These are phyloP conservation scores for Rhodomyrtus psidioides DNA, from an alignment of 441 rosid genomes.

Conservation along the genomic window DNA sequence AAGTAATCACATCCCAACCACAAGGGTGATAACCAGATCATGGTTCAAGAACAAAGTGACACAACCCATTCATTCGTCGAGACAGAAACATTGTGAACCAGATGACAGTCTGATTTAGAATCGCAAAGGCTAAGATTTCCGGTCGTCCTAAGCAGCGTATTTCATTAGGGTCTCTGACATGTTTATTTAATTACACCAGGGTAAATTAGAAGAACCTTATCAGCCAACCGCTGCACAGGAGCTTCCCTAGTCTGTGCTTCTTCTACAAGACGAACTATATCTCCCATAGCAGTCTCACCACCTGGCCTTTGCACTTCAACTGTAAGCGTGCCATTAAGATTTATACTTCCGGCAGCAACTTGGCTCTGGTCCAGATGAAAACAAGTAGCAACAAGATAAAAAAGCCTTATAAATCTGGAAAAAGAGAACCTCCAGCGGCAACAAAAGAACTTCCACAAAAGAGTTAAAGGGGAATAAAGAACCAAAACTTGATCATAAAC, in stretches of 20 bases:
- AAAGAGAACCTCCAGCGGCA: constrained; percentile 5
- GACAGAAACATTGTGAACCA: background rate
- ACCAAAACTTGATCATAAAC: background rate
- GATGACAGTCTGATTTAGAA: background rate
- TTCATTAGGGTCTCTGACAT: background rate
- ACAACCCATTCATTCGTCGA: background rate
- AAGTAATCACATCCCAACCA: background rate
- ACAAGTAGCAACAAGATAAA: constrained; percentile 7
- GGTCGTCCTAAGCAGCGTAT: background rate
- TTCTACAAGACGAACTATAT: constrained; percentile 89
- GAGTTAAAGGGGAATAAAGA: background rate
- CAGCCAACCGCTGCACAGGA: constrained; percentile 91
- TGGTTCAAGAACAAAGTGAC: background rate
- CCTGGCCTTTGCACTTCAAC: constrained; percentile 91
- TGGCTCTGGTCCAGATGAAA: constrained; percentile 55
- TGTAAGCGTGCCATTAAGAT: constrained; percentile 89
- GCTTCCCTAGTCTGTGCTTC: constrained; percentile 97
- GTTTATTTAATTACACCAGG: background rate
- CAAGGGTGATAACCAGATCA: background rate
- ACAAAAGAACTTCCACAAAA: background rate
- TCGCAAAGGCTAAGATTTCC: background rate
- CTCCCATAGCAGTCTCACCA: constrained; percentile 91
- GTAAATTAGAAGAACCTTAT: constrained; percentile 49
- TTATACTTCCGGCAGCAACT: constrained; percentile 93
- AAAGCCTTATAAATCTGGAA: constrained; percentile 10